These are phyloP conservation scores for Zymoseptoria passerinii DNA, from an alignment of 2,329 filamentous ascomycete species.

Conservation along the genomic window DNA sequence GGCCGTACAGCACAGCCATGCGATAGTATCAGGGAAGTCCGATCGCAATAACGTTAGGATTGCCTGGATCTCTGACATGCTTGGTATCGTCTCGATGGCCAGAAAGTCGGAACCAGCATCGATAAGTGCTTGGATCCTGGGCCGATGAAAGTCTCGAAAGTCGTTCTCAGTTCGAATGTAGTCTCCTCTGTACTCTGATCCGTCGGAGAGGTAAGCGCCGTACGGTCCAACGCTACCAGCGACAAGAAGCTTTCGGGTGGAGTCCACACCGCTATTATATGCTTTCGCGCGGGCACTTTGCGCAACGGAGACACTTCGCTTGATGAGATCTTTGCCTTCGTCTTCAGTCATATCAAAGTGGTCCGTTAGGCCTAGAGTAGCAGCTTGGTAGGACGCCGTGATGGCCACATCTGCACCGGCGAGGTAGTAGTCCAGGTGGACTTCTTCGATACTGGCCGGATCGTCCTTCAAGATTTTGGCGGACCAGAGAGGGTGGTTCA, in stretches of 20 bases:
- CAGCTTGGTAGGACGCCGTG: constrained; percentile 42
- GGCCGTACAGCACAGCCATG: constrained; percentile 39
- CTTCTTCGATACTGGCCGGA: constrained; percentile 35
- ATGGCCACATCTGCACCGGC: constrained; percentile 41
- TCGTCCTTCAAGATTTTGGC: constrained; percentile 34
- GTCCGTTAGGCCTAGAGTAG: constrained; percentile 33
- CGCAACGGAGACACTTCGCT: constrained; percentile 36
- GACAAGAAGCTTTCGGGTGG: constrained; percentile 26
- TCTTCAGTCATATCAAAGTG: constrained; percentile 30
- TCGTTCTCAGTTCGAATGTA: constrained; percentile 28
- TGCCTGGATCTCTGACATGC: constrained; percentile 32
- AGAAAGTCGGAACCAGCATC: constrained; percentile 37
- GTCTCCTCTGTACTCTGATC: constrained; percentile 39
- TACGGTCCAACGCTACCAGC: constrained; percentile 43
- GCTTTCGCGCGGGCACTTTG: constrained; percentile 32
- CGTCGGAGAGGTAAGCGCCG: constrained; percentile 40
- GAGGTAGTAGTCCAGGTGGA: constrained; percentile 39
- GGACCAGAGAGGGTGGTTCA: constrained; percentile 40
- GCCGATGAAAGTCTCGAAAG: constrained; percentile 38
- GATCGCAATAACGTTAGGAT: constrained; percentile 32
- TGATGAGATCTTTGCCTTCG: constrained; percentile 32
- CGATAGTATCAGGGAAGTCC: constrained; percentile 32
- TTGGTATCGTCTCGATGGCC: constrained; percentile 41
- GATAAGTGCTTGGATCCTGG: constrained; percentile 35
- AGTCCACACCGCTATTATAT: constrained; percentile 5